These are phyloP conservation scores for Pseudocercospora eumusae DNA, from an alignment of 2,329 filamentous ascomycete genomes.

Conservation along the genomic window DNA sequence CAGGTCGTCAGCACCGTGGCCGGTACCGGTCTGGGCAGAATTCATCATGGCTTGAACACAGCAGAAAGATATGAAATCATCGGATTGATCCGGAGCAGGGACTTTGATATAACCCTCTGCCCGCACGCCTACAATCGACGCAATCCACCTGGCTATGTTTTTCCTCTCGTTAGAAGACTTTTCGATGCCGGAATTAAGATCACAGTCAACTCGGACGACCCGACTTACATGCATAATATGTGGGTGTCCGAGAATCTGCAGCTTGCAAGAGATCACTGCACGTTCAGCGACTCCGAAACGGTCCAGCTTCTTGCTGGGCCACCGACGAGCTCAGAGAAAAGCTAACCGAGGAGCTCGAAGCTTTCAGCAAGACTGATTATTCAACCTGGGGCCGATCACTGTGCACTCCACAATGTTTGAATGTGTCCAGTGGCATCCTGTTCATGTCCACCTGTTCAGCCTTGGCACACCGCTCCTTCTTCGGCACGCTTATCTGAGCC, in stretches of 20 bases:
- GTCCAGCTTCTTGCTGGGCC: constrained; percentile 51
- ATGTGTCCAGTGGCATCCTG: too few relatives aligned
- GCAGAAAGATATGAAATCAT: constrained; percentile 42
- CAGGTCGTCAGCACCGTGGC: constrained; percentile 40
- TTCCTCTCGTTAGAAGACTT: constrained; percentile 49
- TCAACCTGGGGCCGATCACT: too few relatives aligned
- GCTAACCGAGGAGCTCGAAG: constrained; percentile 16
- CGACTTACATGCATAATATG: constrained; percentile 53
- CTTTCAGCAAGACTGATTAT: too few relatives aligned
- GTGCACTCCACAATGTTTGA: too few relatives aligned
- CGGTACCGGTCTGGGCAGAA: constrained; percentile 42
- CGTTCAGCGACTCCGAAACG: constrained; percentile 48
- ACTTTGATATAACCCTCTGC: constrained; percentile 47
- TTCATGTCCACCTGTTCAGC: background rate
- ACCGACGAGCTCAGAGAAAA: constrained; percentile 41
- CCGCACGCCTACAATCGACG: constrained; percentile 47
- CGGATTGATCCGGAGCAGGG: constrained; percentile 36
- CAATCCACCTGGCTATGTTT: constrained; percentile 46
- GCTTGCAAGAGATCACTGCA: constrained; percentile 47
- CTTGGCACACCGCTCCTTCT: background rate
- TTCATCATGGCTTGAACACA: constrained; percentile 49
- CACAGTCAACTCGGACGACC: constrained; percentile 54
- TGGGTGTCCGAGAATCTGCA: constrained; percentile 54
- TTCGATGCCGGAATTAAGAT: constrained; percentile 51
- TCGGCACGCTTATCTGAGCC: constrained; percentile 8